phyloP scores from a whole-genome alignment of 305 asterid species.

The Rubia balearica region DNA sequence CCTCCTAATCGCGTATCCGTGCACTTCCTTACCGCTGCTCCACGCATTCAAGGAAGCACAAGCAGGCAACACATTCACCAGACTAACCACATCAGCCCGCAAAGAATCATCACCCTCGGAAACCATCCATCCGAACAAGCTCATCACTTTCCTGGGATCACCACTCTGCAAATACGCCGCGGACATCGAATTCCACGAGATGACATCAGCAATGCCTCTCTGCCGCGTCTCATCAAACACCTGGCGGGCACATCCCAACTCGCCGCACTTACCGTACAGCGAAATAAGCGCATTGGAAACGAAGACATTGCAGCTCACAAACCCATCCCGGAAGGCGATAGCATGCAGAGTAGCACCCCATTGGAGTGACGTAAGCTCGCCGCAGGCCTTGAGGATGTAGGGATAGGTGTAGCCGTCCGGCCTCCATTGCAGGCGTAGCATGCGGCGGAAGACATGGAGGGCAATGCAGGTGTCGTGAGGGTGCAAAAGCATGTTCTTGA shows the following conservation, averaged over 20 bases:
- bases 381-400: slow-evolving; percentile 3
- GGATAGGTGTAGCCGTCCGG: slow-evolving; percentile 8
- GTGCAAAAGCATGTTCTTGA: neutral
- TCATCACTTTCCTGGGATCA: slow-evolving; percentile 7
- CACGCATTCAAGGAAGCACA: slow-evolving; percentile 3
- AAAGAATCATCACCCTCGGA: neutral
- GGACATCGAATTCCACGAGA: slow-evolving; percentile 4
- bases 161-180: neutral
- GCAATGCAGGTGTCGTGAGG: neutral
- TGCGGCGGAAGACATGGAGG: neutral
- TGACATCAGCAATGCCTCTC: slow-evolving; percentile 3
- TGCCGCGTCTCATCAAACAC: neutral
- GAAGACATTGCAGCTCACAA: slow-evolving; percentile 8
- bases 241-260: neutral
- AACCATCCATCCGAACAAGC: neutral
- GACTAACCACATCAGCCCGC: slow-evolving; percentile 9
- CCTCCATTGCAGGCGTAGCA: neutral
- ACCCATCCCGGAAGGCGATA: neutral
- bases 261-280: slow-evolving; percentile 2
- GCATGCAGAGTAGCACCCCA: slow-evolving; percentile 4
- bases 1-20: neutral
- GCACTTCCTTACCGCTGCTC: neutral
- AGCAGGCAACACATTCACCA: slow-evolving; percentile 6
- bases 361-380: neutral
- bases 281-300: neutral